A percentile compares a stretch with the other conserved stretches of the same genome.
Evolutionary conservation across 2,329 filamentous ascomycete species (phyloP).

Genomic region (Trichophaea hybrida): DNA sequence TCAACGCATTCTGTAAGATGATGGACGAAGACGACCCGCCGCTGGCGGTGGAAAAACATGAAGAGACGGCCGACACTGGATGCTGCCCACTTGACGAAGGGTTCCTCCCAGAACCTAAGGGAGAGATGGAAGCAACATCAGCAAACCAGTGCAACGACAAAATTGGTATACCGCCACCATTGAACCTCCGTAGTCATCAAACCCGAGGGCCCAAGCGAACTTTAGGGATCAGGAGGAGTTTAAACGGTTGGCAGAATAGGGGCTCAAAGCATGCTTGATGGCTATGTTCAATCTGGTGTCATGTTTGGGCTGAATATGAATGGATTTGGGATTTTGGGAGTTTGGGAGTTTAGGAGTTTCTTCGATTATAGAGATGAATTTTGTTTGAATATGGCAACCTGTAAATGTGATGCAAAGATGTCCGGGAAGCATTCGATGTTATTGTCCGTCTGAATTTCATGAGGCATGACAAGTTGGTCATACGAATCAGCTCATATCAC

Average conservation of each 20-base stretch:
- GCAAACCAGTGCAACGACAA: neutral
- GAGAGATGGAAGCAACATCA: neutral
- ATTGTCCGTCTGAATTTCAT: no score
- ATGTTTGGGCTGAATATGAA: no score
- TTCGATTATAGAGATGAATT: no score
- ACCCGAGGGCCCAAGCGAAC: constrained; percentile 31
- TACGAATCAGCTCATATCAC: no score
- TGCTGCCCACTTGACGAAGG: neutral
- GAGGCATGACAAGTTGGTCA: no score
- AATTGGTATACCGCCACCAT: neutral
- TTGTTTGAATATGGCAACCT: no score
- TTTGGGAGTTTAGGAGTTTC: no score
- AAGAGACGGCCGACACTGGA: neutral
- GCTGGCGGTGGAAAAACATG: neutral
- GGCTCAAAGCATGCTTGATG: no score
- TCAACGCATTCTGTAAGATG: neutral
- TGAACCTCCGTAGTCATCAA: neutral
- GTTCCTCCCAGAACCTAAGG: neutral
- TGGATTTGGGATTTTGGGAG: no score
- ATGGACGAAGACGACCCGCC: neutral
- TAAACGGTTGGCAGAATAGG: constrained; percentile 36
- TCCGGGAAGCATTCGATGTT: no score
- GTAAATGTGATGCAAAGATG: no score
- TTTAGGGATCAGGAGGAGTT: constrained; percentile 37
- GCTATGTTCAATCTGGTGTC: no score